Percentiles rank a stretch among this genome's conserved stretches.
Evolutionary conservation across 2,329 filamentous ascomycete species (phyloP).

Genomic region (Xylariaceae sp.): DNA sequence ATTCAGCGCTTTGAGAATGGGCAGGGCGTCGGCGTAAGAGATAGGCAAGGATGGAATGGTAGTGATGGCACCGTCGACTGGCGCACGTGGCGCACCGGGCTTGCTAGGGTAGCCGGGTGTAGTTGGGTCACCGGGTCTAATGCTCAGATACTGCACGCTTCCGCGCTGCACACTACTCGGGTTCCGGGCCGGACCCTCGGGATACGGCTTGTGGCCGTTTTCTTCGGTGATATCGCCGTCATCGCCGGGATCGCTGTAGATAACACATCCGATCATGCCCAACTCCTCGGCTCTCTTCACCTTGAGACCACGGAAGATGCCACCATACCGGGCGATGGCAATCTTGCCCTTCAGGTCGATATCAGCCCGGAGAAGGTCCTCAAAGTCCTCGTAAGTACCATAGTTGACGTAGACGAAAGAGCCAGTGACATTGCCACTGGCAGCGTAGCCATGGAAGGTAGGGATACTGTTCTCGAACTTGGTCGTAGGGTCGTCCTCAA

Average conservation of each 20-base stretch:
- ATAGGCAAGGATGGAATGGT: constrained; percentile 88
- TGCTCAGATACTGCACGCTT: constrained; percentile 75
- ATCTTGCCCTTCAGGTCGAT: constrained; percentile 78
- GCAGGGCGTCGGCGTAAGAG: constrained; percentile 80
- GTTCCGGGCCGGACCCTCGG: constrained; percentile 78
- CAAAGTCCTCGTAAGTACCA: constrained; percentile 78
- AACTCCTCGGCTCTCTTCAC: constrained; percentile 88
- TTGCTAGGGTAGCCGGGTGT: constrained; percentile 92
- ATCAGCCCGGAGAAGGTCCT: constrained; percentile 71
- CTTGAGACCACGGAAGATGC: constrained; percentile 84
- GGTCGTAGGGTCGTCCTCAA: constrained; percentile 78
- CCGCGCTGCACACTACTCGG: constrained; percentile 87
- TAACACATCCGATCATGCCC: constrained; percentile 77
- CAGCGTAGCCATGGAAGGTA: constrained; percentile 92
- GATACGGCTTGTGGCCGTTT: constrained; percentile 75
- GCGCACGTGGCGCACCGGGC: constrained; percentile 72
- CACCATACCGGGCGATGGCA: constrained; percentile 78
- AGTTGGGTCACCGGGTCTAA: constrained; percentile 69
- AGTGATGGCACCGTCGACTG: constrained; percentile 65
- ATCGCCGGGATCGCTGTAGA: constrained; percentile 86
- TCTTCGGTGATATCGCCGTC: constrained; percentile 76
- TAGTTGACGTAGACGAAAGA: constrained; percentile 88
- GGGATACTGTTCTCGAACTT: constrained; percentile 68
- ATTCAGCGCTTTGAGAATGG: constrained; percentile 84
- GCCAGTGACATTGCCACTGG: constrained; percentile 84